Evolutionary conservation across 805 yeast genomes (phyloP).

Genomic region (Myxozyma vanderwaltii): DNA sequence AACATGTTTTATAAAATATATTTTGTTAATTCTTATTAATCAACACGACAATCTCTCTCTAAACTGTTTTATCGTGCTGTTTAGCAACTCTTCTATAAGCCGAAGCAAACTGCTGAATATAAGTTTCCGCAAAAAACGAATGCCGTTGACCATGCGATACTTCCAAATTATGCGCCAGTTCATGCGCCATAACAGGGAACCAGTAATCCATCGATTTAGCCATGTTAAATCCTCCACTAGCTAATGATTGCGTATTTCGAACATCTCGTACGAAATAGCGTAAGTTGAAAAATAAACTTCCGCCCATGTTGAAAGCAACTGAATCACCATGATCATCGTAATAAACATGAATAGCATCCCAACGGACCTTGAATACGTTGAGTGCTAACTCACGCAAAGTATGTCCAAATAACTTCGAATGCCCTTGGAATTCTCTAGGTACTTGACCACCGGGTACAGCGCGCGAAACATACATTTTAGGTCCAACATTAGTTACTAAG

Average conservation of each 20-base stretch:
- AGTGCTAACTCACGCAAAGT: conserved; percentile 21
- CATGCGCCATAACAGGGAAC: conserved; percentile 47
- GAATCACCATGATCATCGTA: conserved; percentile 35
- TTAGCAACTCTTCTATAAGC: conserved; percentile 22
- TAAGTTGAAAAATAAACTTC: conserved; percentile 46
- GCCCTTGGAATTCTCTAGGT: conserved; percentile 15
- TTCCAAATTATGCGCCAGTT: conserved; percentile 46
- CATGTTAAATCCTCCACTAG: conserved; percentile 14
- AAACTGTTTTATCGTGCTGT: conserved; percentile 4
- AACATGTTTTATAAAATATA: too few relatives aligned
- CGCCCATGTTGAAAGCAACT: conserved; percentile 46
- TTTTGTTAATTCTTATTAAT: too few relatives aligned
- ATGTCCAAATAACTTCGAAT: conserved; percentile 20
- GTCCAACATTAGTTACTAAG: conserved; percentile 15
- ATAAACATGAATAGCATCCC: conserved; percentile 40
- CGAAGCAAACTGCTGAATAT: conserved; percentile 37
- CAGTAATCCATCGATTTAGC: conserved; percentile 41
- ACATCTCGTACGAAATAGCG: conserved; percentile 34
- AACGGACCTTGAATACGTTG: conserved; percentile 34
- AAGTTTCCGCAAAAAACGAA: conserved; percentile 43
- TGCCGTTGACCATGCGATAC: conserved; percentile 44
- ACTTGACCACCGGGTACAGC: conserved; percentile 13
- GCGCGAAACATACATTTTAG: conserved; percentile 19
- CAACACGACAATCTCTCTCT: neutral
- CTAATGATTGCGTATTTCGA: conserved; percentile 14